These are phyloP conservation scores for Physcomitrium patens DNA, from an alignment of 225 moss, liverwort and hornwort genomes.

Conservation along the genomic window DNA sequence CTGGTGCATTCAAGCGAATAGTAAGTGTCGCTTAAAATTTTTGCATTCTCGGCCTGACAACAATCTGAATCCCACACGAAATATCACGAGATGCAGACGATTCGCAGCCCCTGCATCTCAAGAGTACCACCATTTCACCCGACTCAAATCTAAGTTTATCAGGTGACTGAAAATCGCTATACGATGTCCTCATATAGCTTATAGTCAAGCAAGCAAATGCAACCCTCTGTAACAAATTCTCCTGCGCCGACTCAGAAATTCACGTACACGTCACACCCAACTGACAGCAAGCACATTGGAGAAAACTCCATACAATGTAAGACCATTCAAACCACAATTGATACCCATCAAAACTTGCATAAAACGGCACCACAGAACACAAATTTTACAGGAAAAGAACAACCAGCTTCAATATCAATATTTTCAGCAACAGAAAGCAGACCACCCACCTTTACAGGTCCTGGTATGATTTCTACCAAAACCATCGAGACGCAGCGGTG, in stretches of 20 bases:
- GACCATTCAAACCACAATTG: neutral
- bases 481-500: neutral
- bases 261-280: neutral
- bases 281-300: neutral
- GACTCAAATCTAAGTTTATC: neutral
- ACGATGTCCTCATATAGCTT: neutral
- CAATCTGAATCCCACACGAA: neutral
- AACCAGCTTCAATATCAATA: neutral
- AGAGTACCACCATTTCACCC: slow-evolving; percentile 6
- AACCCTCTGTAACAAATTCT: neutral
- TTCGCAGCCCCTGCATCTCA: neutral
- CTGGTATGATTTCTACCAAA: neutral
- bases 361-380: neutral
- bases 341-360: neutral
- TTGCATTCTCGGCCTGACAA: neutral
- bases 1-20: neutral
- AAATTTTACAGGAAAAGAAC: neutral
- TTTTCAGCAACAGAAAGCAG: neutral
- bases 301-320: neutral
- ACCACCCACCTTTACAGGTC: slow-evolving; percentile 26
- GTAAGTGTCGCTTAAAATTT: neutral
- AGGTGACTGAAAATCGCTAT: neutral
- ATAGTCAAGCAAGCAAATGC: slow-evolving; percentile 5
- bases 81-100: neutral
- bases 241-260: neutral